Evolutionary conservation across 31 red algal genomes (phyloP), one percentile per base, ranked within the genome.

Genomic region (Endocladia muricata): DNA sequence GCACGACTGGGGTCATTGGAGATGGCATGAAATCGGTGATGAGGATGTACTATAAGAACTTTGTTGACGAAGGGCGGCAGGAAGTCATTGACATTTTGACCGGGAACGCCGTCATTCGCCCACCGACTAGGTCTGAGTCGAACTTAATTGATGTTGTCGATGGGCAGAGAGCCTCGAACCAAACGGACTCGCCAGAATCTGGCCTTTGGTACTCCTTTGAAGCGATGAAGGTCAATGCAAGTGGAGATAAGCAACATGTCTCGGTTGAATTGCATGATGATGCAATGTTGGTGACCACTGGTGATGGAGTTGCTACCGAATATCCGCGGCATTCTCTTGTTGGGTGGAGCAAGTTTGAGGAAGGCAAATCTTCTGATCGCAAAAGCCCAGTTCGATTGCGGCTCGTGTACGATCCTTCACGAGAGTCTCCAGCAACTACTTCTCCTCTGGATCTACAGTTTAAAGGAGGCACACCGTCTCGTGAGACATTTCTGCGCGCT

Each of bases 11-110:
- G 31, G 54, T 94, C 3, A 87, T 98, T 42, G 83, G 83, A 28
- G 95, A 98, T 78, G 90, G 95, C 26, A 54, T 98, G 47, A 98
- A 98, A 40, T 94, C 91, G 17, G 95, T 90, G n/a, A 90, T 94
- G 91, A 73, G 95, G 47, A 91, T 98, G 73, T 98, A 94, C 51
- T 94, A 98, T 73, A 98, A 98, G 81, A 94, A 98, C 70, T 92
- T 98, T 91, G 84, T 98, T 29, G 95, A 98, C 79, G 95, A 98
- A 57, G 78, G 84, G 28, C 91, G 95, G 13, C 95, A 98, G 66
- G 95, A 98, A 42, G 91, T 86, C 3, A 85, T 94, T 70, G 95
- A 94, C 41, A 82, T 98, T 22, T 44, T 93, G 33, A 76, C 78
- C 38, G 95, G 95, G 31, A 84, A 81, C 66, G 85, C 68, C 19